Conservation (phyloP, 2,329 filamentous ascomycete species). For the Colletotrichum falcatum region DNA sequence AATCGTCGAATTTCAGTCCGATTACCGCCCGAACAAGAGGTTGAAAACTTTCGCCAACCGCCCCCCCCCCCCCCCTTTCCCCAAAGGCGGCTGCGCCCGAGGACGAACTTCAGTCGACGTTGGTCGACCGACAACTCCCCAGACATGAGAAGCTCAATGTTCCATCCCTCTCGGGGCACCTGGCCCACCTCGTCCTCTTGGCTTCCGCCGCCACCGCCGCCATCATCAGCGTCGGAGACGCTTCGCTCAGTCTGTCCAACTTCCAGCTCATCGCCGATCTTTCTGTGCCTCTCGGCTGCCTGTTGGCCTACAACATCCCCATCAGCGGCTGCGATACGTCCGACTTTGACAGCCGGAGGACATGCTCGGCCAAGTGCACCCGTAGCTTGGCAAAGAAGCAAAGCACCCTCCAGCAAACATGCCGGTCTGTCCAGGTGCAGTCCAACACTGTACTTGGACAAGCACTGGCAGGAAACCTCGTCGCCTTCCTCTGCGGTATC, state of each 20-base stretch:
- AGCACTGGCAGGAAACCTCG: conserved; percentile 52
- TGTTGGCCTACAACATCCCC: conserved; percentile 56
- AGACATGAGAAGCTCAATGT: conserved; percentile 26
- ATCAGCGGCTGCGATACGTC: conserved; percentile 52
- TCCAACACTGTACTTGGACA: conserved; percentile 52
- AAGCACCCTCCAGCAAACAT: conserved; percentile 47
- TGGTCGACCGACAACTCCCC: background rate
- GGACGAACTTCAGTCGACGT: background rate
- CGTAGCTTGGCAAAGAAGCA: conserved; percentile 47
- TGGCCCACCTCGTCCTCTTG: conserved; percentile 26
- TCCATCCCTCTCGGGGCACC: conserved; percentile 14
- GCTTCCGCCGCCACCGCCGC: conserved; percentile 27
- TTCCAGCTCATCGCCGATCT: conserved; percentile 55
- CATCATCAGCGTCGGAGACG: conserved; percentile 26
- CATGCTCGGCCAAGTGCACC: conserved; percentile 55
- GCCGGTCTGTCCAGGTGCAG: conserved; percentile 44
- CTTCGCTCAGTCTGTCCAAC: conserved; percentile 48
- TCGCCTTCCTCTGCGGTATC: conserved; percentile 51
- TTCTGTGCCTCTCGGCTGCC: conserved; percentile 53
- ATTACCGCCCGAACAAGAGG: background rate
- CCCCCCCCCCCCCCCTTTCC: too few species aligned
- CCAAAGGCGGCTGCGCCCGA: conserved; percentile 23
- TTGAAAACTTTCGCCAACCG: background rate
- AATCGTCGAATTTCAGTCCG: background rate
- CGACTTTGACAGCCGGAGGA: conserved; percentile 52